These are phyloP conservation scores for Coemansia sp. DNA, from an alignment of 192 early-diverging fungal species.

Conservation along the genomic window DNA sequence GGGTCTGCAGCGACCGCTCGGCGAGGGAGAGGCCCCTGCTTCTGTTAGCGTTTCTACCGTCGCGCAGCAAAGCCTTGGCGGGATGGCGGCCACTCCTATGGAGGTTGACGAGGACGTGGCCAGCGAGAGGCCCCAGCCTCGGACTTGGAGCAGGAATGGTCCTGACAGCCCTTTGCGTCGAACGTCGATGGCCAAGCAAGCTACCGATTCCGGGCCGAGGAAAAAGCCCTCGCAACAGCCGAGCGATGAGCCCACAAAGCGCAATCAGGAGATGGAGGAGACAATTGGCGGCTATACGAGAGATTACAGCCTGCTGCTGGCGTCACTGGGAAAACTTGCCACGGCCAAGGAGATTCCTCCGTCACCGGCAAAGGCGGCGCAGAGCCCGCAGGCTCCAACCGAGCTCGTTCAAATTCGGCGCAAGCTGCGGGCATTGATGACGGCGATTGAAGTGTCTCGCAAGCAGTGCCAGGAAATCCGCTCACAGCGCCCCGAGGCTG, in stretches of 20 bases:
- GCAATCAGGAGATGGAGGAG: constrained; percentile 20
- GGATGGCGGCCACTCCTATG: constrained; percentile 13
- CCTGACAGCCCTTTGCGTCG: neutral
- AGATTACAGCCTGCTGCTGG: constrained; percentile 28
- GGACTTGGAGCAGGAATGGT: neutral
- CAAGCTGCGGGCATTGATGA: constrained; percentile 41
- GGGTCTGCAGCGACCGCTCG: constrained; percentile 25
- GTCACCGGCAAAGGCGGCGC: constrained; percentile 20
- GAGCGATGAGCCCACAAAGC: constrained; percentile 8
- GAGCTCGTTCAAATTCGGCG: constrained; percentile 44
- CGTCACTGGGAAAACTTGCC: constrained; percentile 34
- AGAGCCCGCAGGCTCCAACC: constrained; percentile 4
- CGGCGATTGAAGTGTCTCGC: constrained; percentile 29
- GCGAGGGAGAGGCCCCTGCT: neutral
- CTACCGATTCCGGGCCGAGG: no score
- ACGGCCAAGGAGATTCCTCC: constrained; percentile 25
- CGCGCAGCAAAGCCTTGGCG: no score
- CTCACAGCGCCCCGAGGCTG: constrained; percentile 47
- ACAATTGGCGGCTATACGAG: constrained; percentile 30
- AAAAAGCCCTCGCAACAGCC: constrained; percentile 17
- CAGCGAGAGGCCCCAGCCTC: neutral
- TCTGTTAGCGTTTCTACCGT: no score
- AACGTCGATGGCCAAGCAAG: neutral
- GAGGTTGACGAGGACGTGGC: constrained; percentile 10
- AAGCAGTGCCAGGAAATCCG: constrained; percentile 39